These are phyloP conservation scores for Proliferodiscus dingleyae DNA, from an alignment of 2,329 filamentous ascomycete genomes.

Conservation along the genomic window DNA sequence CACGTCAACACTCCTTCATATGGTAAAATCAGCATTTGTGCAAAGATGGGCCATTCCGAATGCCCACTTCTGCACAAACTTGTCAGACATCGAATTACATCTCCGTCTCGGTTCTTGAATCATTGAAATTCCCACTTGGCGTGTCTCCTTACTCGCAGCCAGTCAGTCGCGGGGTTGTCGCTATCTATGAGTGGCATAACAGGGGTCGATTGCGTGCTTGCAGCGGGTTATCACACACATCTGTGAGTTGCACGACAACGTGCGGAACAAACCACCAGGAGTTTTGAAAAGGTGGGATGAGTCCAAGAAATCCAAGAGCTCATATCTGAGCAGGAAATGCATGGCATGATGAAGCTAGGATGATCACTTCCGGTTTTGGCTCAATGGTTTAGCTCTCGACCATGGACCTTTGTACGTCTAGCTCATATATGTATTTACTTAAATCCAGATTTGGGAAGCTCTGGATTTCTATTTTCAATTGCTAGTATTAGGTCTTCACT, in stretches of 20 bases:
- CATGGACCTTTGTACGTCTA: too few species aligned
- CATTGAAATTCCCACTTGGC: neutral
- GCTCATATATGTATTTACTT: too few species aligned
- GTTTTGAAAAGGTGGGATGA: too few species aligned
- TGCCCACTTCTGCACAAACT: neutral
- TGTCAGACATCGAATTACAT: neutral
- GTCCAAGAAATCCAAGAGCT: too few species aligned
- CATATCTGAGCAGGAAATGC: too few species aligned
- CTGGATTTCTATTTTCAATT: too few species aligned
- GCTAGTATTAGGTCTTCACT: too few species aligned
- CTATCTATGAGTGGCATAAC: neutral
- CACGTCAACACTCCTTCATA: neutral
- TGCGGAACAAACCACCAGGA: too few species aligned
- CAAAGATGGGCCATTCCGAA: neutral
- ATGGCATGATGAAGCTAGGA: too few species aligned
- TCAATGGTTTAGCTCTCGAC: too few species aligned
- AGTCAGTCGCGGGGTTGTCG: neutral
- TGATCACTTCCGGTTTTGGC: too few species aligned
- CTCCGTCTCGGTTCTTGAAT: neutral
- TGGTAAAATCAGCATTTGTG: neutral
- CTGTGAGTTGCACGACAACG: neutral
- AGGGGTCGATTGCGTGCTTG: constrained; percentile 17
- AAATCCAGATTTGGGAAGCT: too few species aligned
- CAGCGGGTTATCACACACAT: constrained; percentile 10
- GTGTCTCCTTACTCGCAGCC: neutral